Conservation (phyloP, 257 asterid genomes). For the Solanum dulcamara region DNA sequence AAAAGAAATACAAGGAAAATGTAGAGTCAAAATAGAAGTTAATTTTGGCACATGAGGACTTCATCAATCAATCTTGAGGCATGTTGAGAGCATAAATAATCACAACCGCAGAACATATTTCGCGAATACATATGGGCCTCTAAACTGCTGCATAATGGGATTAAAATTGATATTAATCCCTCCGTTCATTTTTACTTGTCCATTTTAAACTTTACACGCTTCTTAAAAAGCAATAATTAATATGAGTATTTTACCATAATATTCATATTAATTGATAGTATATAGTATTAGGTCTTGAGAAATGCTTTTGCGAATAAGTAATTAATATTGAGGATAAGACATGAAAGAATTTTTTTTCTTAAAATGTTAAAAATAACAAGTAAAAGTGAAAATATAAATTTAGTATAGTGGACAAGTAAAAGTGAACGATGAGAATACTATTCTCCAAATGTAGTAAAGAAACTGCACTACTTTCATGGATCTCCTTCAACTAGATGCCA, state of each 20-base stretch:
- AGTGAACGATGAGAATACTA: not conserved
- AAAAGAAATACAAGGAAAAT: not conserved
- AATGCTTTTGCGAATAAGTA: not conserved
- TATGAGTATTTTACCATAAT: too few relatives aligned
- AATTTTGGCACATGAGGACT: not conserved
- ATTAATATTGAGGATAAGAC: not conserved
- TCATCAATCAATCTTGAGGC: not conserved
- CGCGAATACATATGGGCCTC: not conserved
- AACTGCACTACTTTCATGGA: not conserved
- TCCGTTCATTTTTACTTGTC: not conserved
- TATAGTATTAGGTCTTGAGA: not conserved
- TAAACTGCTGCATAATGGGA: not conserved
- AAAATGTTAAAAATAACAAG: too few relatives aligned
- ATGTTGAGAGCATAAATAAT: not conserved
- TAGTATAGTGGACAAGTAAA: not conserved
- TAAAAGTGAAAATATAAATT: too few relatives aligned
- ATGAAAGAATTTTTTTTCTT: not conserved
- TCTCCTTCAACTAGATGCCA: not conserved
- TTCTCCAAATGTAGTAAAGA: not conserved
- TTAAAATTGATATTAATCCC: not conserved
- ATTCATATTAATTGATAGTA: not conserved
- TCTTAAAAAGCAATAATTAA: not conserved
- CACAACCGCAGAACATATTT: not conserved
- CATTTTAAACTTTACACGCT: too few relatives aligned
- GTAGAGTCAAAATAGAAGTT: not conserved